Evolutionary conservation across 371 early-diverging fungal genomes (phyloP).

Genomic region (Cokeromyces recurvatus): DNA sequence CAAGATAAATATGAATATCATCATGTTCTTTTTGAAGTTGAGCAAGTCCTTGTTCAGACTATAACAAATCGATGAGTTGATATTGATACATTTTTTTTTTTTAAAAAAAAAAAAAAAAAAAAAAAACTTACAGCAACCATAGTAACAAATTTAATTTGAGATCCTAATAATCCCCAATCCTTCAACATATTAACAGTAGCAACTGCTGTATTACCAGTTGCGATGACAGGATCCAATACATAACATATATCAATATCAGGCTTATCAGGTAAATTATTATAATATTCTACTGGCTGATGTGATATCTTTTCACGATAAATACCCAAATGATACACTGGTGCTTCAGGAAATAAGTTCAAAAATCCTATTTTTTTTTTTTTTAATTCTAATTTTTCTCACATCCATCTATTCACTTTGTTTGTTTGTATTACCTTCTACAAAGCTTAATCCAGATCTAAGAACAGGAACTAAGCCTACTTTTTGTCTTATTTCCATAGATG

Average conservation of each 20-base stretch:
- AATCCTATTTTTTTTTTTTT: no score
- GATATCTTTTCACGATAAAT: conserved; percentile 80
- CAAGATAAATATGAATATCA: conserved; percentile 68
- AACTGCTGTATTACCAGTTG: conserved; percentile 81
- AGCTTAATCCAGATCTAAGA: conserved; percentile 73
- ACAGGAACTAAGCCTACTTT: conserved; percentile 77
- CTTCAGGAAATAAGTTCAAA: conserved; percentile 64
- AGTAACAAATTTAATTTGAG: conserved; percentile 66
- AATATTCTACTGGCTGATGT: conserved; percentile 88
- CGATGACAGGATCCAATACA: conserved; percentile 83
- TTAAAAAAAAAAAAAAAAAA: background rate
- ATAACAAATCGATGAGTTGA: background rate
- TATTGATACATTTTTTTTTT: no score
- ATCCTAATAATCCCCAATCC: conserved; percentile 70
- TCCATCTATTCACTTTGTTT: no score
- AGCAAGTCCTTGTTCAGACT: conserved; percentile 57
- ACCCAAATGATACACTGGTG: conserved; percentile 77
- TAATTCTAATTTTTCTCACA: no score
- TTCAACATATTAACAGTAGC: conserved; percentile 77
- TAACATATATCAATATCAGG: conserved; percentile 69
- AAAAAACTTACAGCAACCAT: conserved; percentile 48
- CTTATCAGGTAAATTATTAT: conserved; percentile 78
- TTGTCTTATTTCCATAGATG: conserved; percentile 44
- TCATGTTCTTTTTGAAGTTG: conserved; percentile 63
- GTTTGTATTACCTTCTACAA: conserved; percentile 72